phyloP scores from a whole-genome alignment of 768 basidiomycete species.

The Trametes maxima region DNA sequence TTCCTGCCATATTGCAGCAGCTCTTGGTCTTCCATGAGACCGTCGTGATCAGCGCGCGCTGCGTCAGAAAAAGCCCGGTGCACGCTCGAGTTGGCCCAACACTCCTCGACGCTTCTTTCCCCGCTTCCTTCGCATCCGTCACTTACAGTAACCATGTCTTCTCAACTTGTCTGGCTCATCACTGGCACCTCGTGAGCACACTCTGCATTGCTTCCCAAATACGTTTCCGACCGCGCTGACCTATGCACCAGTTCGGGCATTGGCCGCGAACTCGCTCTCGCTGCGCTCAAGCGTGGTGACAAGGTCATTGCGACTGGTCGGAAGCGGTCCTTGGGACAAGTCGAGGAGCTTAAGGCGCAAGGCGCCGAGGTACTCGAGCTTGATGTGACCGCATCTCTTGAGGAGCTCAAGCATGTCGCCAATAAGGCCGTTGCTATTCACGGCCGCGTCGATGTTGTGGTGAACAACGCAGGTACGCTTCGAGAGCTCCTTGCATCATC shows the following conservation, averaged over 20 bases:
- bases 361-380: slow-evolving; percentile 32
- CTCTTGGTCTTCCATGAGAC: too few species aligned
- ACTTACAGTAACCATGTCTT: background rate
- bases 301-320: slow-evolving; percentile 23
- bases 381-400: slow-evolving; percentile 29
- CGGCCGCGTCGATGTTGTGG: slow-evolving; percentile 26
- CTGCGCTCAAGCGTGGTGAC: slow-evolving; percentile 23
- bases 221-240: background rate
- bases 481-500: background rate
- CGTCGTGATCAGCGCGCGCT: too few species aligned
- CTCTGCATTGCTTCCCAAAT: background rate
- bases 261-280: slow-evolving; percentile 21
- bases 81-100: too few species aligned
- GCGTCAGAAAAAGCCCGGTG: background rate
- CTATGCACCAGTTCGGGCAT: slow-evolving; percentile 12
- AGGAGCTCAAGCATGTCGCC: slow-evolving; percentile 24
- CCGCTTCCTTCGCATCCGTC: background rate
- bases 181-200: background rate
- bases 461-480: slow-evolving; percentile 16
- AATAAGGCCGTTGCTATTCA: slow-evolving; percentile 25
- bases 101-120: background rate
- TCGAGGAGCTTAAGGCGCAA: slow-evolving; percentile 33
- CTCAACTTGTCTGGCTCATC: background rate
- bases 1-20: too few species aligned
- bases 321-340: slow-evolving; percentile 24